A percentile compares a stretch with the other conserved stretches of the same genome.
Evolutionary conservation across 441 rosid species (phyloP).

Genomic region (Gossypium armourianum): DNA sequence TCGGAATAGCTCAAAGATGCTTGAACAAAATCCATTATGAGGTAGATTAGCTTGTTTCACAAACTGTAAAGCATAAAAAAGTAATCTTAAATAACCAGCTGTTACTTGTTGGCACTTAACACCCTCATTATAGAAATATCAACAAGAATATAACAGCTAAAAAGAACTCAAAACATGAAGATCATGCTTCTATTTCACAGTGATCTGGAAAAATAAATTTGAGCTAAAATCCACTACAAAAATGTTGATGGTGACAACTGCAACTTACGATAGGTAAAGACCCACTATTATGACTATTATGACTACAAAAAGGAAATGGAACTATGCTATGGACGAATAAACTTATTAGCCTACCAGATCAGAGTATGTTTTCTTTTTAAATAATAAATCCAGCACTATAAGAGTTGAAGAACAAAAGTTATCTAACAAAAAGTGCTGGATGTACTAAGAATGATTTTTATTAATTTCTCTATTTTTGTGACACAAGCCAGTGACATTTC

Average conservation of each 20-base stretch:
- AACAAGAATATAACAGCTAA: no score
- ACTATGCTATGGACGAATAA: background rate
- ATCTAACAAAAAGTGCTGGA: background rate
- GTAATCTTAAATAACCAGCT: no score
- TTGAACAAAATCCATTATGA: no score
- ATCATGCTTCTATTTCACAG: no score
- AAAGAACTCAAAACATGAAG: no score
- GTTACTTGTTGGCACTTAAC: no score
- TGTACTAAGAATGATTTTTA: background rate
- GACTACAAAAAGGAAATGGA: background rate
- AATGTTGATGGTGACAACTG: background rate
- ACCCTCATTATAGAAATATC: no score
- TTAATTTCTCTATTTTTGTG: background rate
- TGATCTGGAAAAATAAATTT: background rate
- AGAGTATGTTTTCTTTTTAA: background rate
- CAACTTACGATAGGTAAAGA: background rate
- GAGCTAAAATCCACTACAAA: background rate
- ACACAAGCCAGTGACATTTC: background rate
- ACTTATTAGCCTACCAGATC: background rate
- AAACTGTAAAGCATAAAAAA: no score
- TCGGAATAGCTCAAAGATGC: no score
- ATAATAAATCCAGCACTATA: background rate
- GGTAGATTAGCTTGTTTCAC: no score
- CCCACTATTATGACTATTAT: background rate
- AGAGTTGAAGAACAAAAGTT: background rate